These are phyloP conservation scores for Colletotrichum simmondsii DNA, from an alignment of 2,329 filamentous ascomycete genomes.

Conservation along the genomic window DNA sequence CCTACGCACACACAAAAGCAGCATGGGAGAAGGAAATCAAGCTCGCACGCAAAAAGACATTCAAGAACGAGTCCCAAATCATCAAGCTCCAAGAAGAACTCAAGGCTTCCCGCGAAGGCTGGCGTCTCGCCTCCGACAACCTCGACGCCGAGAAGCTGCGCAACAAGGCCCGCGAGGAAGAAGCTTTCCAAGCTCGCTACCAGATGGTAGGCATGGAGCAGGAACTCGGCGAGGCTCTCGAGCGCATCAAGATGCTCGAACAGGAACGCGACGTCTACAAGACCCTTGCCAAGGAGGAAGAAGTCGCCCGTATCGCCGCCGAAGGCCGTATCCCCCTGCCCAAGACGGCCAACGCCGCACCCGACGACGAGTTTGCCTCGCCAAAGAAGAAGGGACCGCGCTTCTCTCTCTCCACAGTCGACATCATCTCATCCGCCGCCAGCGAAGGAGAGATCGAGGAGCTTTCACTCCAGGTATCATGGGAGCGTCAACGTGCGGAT, in stretches of 20 bases:
- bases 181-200: slow-evolving; percentile 75
- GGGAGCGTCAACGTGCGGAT: slow-evolving; percentile 72
- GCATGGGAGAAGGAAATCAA: slow-evolving; percentile 82
- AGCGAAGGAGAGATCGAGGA: slow-evolving; percentile 70
- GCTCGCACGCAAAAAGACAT: slow-evolving; percentile 76
- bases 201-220: slow-evolving; percentile 73
- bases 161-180: slow-evolving; percentile 71
- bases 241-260: slow-evolving; percentile 73
- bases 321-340: slow-evolving; percentile 78
- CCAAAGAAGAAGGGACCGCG: slow-evolving; percentile 59
- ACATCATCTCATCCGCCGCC: slow-evolving; percentile 65
- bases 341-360: slow-evolving; percentile 49
- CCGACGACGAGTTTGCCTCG: slow-evolving; percentile 71
- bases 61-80: slow-evolving; percentile 76
- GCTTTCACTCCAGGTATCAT: slow-evolving; percentile 61
- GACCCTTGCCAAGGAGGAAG: slow-evolving; percentile 77
- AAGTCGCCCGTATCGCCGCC: slow-evolving; percentile 77
- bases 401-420: slow-evolving; percentile 58
- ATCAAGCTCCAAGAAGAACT: slow-evolving; percentile 81
- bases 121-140: slow-evolving; percentile 66
- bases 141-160: slow-evolving; percentile 73
- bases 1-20: slow-evolving; percentile 72
- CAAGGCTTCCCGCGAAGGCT: slow-evolving; percentile 67
- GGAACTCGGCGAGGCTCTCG: slow-evolving; percentile 72
- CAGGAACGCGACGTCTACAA: slow-evolving; percentile 81